These are phyloP conservation scores for Microsporum canis DNA, from an alignment of 2,329 filamentous ascomycete species.

Conservation along the genomic window DNA sequence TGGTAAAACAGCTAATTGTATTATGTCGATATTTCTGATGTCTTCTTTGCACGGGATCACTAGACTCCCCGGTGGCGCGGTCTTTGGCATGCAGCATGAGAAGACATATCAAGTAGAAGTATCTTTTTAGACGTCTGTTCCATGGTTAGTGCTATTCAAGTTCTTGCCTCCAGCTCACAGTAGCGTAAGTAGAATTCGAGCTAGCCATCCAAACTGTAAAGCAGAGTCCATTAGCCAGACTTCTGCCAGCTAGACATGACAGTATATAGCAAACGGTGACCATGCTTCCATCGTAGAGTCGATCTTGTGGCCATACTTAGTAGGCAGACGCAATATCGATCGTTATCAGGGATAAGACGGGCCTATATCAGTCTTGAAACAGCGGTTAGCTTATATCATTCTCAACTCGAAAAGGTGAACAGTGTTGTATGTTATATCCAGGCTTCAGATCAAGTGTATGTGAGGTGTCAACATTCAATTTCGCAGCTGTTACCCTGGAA, in stretches of 20 bases:
- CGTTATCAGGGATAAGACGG: background rate
- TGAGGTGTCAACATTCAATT: slow-evolving; percentile 34
- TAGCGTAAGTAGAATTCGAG: background rate
- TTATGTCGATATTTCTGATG: background rate
- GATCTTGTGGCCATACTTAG: background rate
- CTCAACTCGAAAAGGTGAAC: background rate
- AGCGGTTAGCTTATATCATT: background rate
- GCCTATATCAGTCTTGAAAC: background rate
- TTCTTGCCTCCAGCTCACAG: background rate
- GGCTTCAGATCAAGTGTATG: slow-evolving; percentile 38
- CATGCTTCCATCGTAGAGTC: background rate
- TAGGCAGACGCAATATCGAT: background rate
- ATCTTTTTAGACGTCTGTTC: background rate
- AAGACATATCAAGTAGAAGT: background rate
- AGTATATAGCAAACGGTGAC: background rate
- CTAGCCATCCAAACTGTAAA: background rate
- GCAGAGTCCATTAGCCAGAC: background rate
- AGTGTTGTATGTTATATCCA: background rate
- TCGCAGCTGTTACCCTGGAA: slow-evolving; percentile 30
- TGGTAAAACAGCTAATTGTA: background rate
- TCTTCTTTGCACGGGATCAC: background rate
- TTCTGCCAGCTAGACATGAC: background rate
- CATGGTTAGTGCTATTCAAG: background rate
- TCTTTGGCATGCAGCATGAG: background rate
- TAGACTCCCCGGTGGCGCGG: background rate